Evolutionary conservation across 129 eudicot species (phyloP).

Genomic region (Solidago caesia): DNA sequence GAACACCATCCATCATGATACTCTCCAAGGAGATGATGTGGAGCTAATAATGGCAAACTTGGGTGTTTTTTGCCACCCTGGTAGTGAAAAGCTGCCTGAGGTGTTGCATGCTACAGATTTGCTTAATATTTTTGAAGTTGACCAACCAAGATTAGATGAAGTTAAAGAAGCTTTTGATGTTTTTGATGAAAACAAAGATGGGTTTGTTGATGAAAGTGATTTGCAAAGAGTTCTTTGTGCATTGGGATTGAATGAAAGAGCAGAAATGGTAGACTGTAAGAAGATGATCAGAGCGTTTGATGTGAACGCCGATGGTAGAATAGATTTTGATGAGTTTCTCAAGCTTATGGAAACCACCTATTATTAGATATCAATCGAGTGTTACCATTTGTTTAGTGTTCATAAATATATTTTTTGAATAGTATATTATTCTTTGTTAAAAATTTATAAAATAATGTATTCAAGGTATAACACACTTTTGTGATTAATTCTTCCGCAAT

Average conservation of each 20-base stretch:
- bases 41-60: conserved; percentile 40
- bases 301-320: conserved; percentile 57
- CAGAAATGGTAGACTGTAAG: conserved; percentile 52
- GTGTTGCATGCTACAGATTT: conserved; percentile 42
- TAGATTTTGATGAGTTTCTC: conserved; percentile 63
- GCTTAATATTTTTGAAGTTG: conserved; percentile 52
- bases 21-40: conserved; percentile 33
- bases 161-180: conserved; percentile 75
- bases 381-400: conserved; percentile 26
- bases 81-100: conserved; percentile 34
- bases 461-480: not conserved
- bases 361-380: conserved; percentile 17
- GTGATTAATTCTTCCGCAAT: too few relatives aligned
- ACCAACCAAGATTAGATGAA: conserved; percentile 57
- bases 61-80: conserved; percentile 34
- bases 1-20: not conserved
- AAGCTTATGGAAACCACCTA: conserved; percentile 50
- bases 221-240: conserved; percentile 57
- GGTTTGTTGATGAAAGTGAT: conserved; percentile 73
- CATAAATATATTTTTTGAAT: not conserved
- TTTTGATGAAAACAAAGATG: conserved; percentile 77
- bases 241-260: conserved; percentile 58
- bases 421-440: not conserved
- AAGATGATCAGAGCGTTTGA: conserved; percentile 74
- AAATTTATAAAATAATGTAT: not conserved